Conservation (phyloP, 441 rosid species). For the Codiaeum variegatum region DNA sequence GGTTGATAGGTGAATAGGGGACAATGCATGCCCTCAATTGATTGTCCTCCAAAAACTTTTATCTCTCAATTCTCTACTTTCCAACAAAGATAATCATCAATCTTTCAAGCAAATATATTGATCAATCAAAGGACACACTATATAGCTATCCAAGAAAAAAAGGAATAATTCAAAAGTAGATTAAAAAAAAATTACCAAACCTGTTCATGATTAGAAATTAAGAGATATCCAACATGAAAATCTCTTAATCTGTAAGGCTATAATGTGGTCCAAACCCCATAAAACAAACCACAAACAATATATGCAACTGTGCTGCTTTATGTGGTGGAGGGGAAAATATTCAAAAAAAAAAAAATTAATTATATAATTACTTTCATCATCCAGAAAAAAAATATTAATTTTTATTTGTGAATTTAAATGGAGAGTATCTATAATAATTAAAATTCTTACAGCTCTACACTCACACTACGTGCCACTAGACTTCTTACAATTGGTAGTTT, state of each 20-base stretch:
- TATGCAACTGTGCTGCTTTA: neutral
- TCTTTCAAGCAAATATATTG: constrained; percentile 14
- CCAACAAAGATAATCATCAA: constrained; percentile 21
- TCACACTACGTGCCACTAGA: too few species aligned
- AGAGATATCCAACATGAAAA: constrained; percentile 11
- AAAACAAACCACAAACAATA: neutral
- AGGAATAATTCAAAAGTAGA: too few species aligned
- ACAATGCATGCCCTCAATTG: constrained; percentile 21
- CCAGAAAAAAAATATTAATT: too few species aligned
- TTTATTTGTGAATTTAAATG: too few species aligned
- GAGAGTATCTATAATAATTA: too few species aligned
- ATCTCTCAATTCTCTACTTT: constrained; percentile 12
- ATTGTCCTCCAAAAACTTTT: constrained; percentile 11
- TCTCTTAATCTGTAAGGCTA: neutral
- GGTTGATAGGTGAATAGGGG: constrained; percentile 12
- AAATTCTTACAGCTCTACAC: too few species aligned
- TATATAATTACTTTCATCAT: too few species aligned
- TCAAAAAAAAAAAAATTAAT: neutral
- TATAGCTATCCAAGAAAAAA: neutral
- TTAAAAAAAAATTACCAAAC: neutral
- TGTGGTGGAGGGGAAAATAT: constrained; percentile 4
- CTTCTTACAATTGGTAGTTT: too few species aligned
- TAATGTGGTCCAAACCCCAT: constrained; percentile 16
- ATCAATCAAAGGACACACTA: constrained; percentile 7
- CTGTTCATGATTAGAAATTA: constrained; percentile 6